Evolutionary conservation across 1,284 basidiomycete genomes (phyloP).

Genomic region (Ustilago cynodontis): DNA sequence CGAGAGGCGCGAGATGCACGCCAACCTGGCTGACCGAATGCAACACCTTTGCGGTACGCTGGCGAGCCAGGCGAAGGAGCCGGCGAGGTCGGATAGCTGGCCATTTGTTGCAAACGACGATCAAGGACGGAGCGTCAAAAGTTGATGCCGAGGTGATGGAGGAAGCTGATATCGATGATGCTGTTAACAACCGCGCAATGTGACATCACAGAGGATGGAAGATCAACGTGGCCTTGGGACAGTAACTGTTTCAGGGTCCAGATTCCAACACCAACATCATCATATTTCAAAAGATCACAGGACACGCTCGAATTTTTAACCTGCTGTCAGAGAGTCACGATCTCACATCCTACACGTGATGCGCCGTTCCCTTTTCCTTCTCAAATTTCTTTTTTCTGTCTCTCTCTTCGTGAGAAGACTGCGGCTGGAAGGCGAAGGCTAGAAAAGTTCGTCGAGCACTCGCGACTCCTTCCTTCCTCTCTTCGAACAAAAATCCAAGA

Average conservation of each 20-base stretch:
- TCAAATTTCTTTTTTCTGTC: slow-evolving; percentile 4
- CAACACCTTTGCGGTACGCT: slow-evolving; percentile 51
- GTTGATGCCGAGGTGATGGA: not conserved
- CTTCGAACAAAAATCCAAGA: slow-evolving; percentile 61
- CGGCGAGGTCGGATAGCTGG: slow-evolving; percentile 33
- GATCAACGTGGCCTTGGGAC: not conserved
- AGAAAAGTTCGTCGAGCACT: slow-evolving; percentile 23
- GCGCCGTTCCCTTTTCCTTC: slow-evolving; percentile 3
- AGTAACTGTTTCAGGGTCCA: slow-evolving; percentile 24
- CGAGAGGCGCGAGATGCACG: slow-evolving; percentile 43
- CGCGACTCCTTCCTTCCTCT: slow-evolving; percentile 35
- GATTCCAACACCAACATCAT: not conserved
- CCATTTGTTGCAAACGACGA: slow-evolving; percentile 3
- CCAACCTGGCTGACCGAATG: slow-evolving; percentile 54
- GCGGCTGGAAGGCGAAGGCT: slow-evolving; percentile 1
- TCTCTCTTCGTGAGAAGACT: not conserved
- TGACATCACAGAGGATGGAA: slow-evolving; percentile 17
- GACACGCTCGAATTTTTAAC: not conserved
- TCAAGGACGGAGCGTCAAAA: not conserved
- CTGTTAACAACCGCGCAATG: not conserved
- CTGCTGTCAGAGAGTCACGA: not conserved
- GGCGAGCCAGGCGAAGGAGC: slow-evolving; percentile 38
- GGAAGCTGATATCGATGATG: not conserved
- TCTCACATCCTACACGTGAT: slow-evolving; percentile 29
- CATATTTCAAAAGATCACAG: slow-evolving; percentile 23